phyloP scores from a whole-genome alignment of 2,329 filamentous ascomycete species.

The Colletotrichum sp. region DNA sequence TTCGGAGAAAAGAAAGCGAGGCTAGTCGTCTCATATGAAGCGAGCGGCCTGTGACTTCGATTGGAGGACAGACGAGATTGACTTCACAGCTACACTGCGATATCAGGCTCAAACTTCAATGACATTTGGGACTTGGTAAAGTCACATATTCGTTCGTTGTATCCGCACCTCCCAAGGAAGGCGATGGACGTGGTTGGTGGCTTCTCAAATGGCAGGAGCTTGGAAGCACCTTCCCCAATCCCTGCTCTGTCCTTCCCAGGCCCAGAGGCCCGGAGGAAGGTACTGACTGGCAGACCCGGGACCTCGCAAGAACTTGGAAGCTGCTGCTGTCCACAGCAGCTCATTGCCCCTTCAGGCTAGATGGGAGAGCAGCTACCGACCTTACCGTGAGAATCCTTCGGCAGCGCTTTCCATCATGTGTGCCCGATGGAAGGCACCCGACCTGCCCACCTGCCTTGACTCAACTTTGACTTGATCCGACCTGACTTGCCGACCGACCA shows the following conservation, averaged over 20 bases:
- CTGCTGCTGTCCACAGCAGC: background rate
- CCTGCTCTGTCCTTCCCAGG: background rate
- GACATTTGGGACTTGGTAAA: background rate
- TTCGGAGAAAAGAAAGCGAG: background rate
- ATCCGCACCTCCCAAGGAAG: background rate
- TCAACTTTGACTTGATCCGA: background rate
- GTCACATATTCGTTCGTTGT: background rate
- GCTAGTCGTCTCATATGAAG: background rate
- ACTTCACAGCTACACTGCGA: background rate
- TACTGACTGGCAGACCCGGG: background rate
- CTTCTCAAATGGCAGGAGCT: background rate
- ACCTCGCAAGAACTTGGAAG: background rate
- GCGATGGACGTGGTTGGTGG: background rate
- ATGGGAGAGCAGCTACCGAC: background rate
- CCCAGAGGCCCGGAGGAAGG: background rate
- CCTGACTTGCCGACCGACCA: background rate
- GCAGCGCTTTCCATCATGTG: background rate
- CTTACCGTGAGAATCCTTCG: background rate
- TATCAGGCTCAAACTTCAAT: background rate
- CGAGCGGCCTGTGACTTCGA: background rate
- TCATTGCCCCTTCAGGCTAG: conserved; percentile 5
- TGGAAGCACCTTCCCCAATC: background rate
- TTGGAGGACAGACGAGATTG: background rate
- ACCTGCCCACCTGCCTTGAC: background rate
- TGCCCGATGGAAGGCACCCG: background rate